Conservation (phyloP, 2,329 filamentous ascomycete species). For the Blastomyces percursus region DNA sequence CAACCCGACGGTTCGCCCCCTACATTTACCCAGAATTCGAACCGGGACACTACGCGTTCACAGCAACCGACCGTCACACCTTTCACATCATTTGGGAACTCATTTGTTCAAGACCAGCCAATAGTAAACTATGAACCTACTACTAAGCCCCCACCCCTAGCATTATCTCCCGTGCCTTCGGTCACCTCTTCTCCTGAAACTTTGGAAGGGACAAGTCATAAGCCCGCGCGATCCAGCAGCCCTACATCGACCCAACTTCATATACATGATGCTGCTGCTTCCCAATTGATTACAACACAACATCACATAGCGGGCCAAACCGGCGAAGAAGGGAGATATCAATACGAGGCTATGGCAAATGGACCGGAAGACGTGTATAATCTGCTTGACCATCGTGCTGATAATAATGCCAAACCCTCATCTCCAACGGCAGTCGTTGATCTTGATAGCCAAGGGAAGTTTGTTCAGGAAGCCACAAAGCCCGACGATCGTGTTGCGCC, state of each 20-base stretch:
- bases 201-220: not conserved
- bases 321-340: not conserved
- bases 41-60: not conserved
- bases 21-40: not conserved
- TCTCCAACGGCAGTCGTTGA: not conserved
- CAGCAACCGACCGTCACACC: conserved; percentile 4
- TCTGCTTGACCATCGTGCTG: not conserved
- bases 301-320: not conserved
- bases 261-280: not conserved
- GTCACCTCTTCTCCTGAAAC: conserved; percentile 31
- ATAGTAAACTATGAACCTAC: conserved; percentile 12
- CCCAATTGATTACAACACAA: not conserved
- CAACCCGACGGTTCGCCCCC: not conserved
- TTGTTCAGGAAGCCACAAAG: not conserved
- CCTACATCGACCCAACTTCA: not conserved
- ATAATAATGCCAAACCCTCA: not conserved
- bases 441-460: not conserved
- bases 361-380: not conserved
- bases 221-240: not conserved
- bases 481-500: too few relatives aligned
- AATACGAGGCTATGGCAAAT: not conserved
- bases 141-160: conserved; percentile 28
- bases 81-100: not conserved
- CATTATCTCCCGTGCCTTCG: conserved; percentile 31
- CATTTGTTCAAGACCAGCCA: not conserved